Percentiles rank a stretch among this genome's conserved stretches.
These are phyloP conservation scores for Theileria annulata DNA, from an alignment of 169 alveolate species.

Conservation along the genomic window DNA sequence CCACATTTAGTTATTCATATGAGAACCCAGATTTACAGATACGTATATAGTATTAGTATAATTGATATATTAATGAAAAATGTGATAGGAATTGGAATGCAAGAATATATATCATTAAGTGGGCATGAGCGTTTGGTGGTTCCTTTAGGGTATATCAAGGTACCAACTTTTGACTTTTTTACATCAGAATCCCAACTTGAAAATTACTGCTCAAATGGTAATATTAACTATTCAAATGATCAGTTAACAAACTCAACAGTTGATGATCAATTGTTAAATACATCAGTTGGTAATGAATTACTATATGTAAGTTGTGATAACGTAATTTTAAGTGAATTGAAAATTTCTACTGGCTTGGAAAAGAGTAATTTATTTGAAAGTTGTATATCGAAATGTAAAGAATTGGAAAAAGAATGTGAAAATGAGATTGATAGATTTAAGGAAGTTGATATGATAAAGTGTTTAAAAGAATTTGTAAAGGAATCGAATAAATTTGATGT, in stretches of 20 bases:
- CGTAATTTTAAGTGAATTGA: neutral
- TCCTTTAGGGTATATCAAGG: slow-evolving; percentile 28
- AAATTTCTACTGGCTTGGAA: neutral
- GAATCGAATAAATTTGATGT: slow-evolving; percentile 7
- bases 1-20: slow-evolving; percentile 4
- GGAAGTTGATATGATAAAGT: neutral
- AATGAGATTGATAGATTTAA: neutral
- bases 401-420: slow-evolving; percentile 20
- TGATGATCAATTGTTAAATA: too few relatives aligned
- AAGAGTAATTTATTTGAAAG: too few relatives aligned
- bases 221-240: neutral
- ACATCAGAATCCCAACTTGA: slow-evolving; percentile 17
- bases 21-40: slow-evolving; percentile 25
- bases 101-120: neutral
- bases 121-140: slow-evolving; percentile 32
- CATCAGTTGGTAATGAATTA: slow-evolving; percentile 13
- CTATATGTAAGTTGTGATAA: slow-evolving; percentile 34
- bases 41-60: too few relatives aligned
- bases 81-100: slow-evolving; percentile 9
- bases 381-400: slow-evolving; percentile 10
- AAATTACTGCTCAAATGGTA: slow-evolving; percentile 58
- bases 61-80: too few relatives aligned
- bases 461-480: slow-evolving; percentile 8
- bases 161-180: slow-evolving; percentile 38
- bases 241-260: too few relatives aligned